Evolutionary conservation across 2,329 filamentous ascomycete species (phyloP).

Genomic region (Fusarium sp.): DNA sequence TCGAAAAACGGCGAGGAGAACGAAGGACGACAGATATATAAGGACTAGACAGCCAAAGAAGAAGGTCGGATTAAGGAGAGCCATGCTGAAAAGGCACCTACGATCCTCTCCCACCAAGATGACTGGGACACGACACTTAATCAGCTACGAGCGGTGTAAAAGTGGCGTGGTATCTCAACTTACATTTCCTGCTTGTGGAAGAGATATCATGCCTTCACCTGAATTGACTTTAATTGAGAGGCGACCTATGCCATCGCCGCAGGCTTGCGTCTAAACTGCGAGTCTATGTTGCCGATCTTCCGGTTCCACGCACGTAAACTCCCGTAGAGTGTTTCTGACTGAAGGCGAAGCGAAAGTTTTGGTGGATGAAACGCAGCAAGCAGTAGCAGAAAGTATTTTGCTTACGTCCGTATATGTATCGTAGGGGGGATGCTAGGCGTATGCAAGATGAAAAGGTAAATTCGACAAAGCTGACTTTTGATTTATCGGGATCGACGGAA

Average conservation of each 20-base stretch:
- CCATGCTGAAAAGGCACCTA: slow-evolving; percentile 60
- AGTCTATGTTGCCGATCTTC: slow-evolving; percentile 38
- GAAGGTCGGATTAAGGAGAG: slow-evolving; percentile 80
- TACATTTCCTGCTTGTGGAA: slow-evolving; percentile 41
- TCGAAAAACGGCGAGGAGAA: slow-evolving; percentile 91
- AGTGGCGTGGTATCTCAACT: slow-evolving; percentile 41
- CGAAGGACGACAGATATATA: slow-evolving; percentile 89
- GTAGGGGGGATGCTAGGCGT: slow-evolving; percentile 10
- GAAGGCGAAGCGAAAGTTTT: background rate
- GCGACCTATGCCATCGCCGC: slow-evolving; percentile 46
- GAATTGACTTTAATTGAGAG: slow-evolving; percentile 32
- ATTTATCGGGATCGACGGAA: slow-evolving; percentile 41
- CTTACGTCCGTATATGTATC: background rate
- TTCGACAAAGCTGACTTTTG: slow-evolving; percentile 19
- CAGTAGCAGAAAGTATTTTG: slow-evolving; percentile 2
- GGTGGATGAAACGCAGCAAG: background rate
- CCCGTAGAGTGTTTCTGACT: slow-evolving; percentile 11
- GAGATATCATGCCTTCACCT: slow-evolving; percentile 47
- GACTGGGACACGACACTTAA: slow-evolving; percentile 27
- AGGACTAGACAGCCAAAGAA: slow-evolving; percentile 87
- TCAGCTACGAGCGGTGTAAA: slow-evolving; percentile 44
- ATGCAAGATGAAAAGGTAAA: slow-evolving; percentile 29
- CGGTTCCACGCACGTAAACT: slow-evolving; percentile 33
- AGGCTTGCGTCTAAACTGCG: slow-evolving; percentile 21
- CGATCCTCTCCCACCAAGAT: slow-evolving; percentile 45